Evolutionary conservation across 768 basidiomycete species (phyloP).

Genomic region (Asterophora parasitica): DNA sequence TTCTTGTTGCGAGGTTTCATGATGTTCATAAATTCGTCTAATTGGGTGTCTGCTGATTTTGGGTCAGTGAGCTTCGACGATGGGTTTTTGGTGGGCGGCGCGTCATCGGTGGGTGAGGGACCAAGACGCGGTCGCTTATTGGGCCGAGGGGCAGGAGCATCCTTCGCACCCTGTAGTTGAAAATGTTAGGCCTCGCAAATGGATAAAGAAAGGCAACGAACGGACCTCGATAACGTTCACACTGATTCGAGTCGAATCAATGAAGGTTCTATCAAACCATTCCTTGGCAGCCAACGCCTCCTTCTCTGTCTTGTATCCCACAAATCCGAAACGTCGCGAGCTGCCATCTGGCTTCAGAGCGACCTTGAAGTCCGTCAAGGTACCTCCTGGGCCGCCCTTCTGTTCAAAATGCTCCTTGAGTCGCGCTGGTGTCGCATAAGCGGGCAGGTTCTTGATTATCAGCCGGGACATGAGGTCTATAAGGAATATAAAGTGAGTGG

Average conservation of each 20-base stretch:
- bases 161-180: constrained; percentile 55
- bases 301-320: constrained; percentile 79
- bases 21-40: constrained; percentile 68
- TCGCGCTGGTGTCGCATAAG: constrained; percentile 57
- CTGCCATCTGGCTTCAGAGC: constrained; percentile 73
- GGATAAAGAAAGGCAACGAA: constrained; percentile 13
- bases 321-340: constrained; percentile 85
- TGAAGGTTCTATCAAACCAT: constrained; percentile 83
- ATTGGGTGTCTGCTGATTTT: constrained; percentile 31
- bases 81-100: constrained; percentile 7
- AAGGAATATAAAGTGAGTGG: not conserved
- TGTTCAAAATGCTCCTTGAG: constrained; percentile 68
- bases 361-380: constrained; percentile 84
- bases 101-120: constrained; percentile 19
- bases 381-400: constrained; percentile 54
- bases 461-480: constrained; percentile 66
- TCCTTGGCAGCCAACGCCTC: constrained; percentile 72
- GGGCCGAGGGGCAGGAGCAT: constrained; percentile 62
- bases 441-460: constrained; percentile 77
- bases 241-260: constrained; percentile 72
- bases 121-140: constrained; percentile 63
- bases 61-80: constrained; percentile 7
- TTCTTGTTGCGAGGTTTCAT: constrained; percentile 63
- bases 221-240: constrained; percentile 77
- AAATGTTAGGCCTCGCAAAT: constrained; percentile 2